Conservation (phyloP, 345 rosid genomes). For the Pistacia integerrima region DNA sequence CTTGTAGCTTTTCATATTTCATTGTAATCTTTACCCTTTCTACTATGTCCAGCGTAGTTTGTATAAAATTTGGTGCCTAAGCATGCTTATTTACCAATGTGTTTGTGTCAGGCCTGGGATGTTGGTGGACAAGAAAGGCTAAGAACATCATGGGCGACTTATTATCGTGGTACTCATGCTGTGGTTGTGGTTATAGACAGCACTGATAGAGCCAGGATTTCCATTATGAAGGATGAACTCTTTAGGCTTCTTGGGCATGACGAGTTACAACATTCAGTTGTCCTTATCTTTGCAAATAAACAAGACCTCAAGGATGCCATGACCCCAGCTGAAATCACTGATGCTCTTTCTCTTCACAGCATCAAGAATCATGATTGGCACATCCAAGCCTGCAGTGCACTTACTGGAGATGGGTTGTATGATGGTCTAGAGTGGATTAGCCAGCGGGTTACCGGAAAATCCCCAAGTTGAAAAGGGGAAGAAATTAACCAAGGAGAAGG, state of each 20-base stretch:
- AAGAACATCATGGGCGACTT: conserved; percentile 94
- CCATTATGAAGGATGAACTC: conserved; percentile 87
- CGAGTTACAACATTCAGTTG: conserved; percentile 70
- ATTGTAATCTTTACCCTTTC: neutral
- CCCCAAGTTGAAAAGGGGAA: conserved; percentile 41
- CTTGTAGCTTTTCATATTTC: neutral
- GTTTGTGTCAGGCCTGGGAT: conserved; percentile 76
- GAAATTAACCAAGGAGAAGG: neutral
- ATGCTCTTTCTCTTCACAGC: conserved; percentile 85
- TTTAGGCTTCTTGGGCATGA: conserved; percentile 78
- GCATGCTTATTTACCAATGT: conserved; percentile 3
- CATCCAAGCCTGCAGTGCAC: conserved; percentile 89
- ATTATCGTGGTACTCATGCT: conserved; percentile 91
- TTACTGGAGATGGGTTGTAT: conserved; percentile 82
- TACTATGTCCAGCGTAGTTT: neutral
- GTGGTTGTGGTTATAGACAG: conserved; percentile 86
- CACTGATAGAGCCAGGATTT: conserved; percentile 89
- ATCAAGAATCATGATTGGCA: conserved; percentile 98
- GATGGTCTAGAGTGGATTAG: conserved; percentile 94
- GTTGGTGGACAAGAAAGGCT: conserved; percentile 97
- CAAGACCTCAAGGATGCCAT: conserved; percentile 93
- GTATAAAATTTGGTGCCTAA: neutral
- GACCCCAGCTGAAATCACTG: conserved; percentile 87
- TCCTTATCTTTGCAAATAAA: conserved; percentile 87
- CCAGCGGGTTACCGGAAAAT: conserved; percentile 80